Percentiles rank a stretch among this genome's conserved stretches.
Conservation (phyloP, 2,329 filamentous ascomycete species). For the Penicillium glabrum region DNA sequence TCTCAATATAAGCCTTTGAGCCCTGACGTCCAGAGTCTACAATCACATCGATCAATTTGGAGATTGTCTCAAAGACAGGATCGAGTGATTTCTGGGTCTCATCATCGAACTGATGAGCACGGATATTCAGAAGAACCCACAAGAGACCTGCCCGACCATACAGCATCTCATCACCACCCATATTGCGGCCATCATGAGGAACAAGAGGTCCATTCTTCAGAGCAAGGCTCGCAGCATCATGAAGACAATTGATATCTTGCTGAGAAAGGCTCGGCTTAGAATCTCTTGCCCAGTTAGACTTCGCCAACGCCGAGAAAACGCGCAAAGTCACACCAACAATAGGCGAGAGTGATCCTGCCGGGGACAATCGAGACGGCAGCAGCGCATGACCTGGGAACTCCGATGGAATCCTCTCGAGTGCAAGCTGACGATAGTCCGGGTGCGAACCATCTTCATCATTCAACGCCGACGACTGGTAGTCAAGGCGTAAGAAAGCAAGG, state of each 20-base stretch:
- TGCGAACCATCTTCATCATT: constrained; percentile 7
- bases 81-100: constrained; percentile 18
- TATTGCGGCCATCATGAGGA: constrained; percentile 23
- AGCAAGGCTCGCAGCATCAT: constrained; percentile 28
- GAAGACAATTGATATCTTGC: constrained; percentile 31
- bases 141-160: constrained; percentile 41
- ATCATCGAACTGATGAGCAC: constrained; percentile 25
- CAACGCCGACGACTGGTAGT: constrained; percentile 33
- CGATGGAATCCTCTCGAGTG: constrained; percentile 28
- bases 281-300: constrained; percentile 6
- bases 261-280: constrained; percentile 15
- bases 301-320: constrained; percentile 22
- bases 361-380: constrained; percentile 32
- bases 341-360: constrained; percentile 33
- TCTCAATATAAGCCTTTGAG: constrained; percentile 27
- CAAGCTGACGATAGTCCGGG: constrained; percentile 27
- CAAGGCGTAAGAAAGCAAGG: constrained; percentile 39
- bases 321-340: constrained; percentile 28
- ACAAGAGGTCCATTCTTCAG: constrained; percentile 30
- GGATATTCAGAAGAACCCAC: constrained; percentile 36
- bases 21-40: constrained; percentile 35
- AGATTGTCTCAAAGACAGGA: constrained; percentile 29
- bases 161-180: constrained; percentile 41
- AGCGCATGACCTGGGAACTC: constrained; percentile 26
- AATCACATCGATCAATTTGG: constrained; percentile 33